Conservation (phyloP, 2,329 filamentous ascomycete species). For the Talaromyces pinophilus region DNA sequence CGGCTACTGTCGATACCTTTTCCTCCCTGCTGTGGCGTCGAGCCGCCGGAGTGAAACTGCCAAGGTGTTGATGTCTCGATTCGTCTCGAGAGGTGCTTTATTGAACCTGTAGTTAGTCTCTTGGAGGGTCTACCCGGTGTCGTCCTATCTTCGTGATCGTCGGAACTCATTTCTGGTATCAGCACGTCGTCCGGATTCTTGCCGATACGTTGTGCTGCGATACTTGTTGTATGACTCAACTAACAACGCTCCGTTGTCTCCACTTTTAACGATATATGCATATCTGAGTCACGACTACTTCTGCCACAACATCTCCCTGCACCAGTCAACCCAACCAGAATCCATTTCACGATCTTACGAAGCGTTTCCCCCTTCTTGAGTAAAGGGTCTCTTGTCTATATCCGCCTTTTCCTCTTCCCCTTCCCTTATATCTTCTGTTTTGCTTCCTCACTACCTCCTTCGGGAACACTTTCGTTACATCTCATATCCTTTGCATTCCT, state of each 20-base stretch:
- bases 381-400: slow-evolving; percentile 19
- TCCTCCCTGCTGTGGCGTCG: slow-evolving; percentile 26
- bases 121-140: slow-evolving; percentile 19
- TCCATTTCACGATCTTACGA: slow-evolving; percentile 43
- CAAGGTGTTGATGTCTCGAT: slow-evolving; percentile 24
- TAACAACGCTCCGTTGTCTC: slow-evolving; percentile 22
- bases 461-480: slow-evolving; percentile 16
- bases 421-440: slow-evolving; percentile 12
- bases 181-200: slow-evolving; percentile 9
- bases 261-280: slow-evolving; percentile 20
- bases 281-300: slow-evolving; percentile 35
- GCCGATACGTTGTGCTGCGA: slow-evolving; percentile 8
- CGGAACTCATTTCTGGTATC: neutral
- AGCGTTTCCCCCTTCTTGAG: slow-evolving; percentile 32
- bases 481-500: slow-evolving; percentile 7
- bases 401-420: slow-evolving; percentile 21
- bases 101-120: slow-evolving; percentile 25
- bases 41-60: slow-evolving; percentile 22
- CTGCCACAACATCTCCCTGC: slow-evolving; percentile 29
- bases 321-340: slow-evolving; percentile 28
- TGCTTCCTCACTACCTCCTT: neutral
- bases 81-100: slow-evolving; percentile 25
- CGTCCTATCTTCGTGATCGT: slow-evolving; percentile 2
- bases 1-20: slow-evolving; percentile 25
- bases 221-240: slow-evolving; percentile 22